phyloP scores from a whole-genome alignment of 192 early-diverging fungal species.

The Irineochytrium annulatum region DNA sequence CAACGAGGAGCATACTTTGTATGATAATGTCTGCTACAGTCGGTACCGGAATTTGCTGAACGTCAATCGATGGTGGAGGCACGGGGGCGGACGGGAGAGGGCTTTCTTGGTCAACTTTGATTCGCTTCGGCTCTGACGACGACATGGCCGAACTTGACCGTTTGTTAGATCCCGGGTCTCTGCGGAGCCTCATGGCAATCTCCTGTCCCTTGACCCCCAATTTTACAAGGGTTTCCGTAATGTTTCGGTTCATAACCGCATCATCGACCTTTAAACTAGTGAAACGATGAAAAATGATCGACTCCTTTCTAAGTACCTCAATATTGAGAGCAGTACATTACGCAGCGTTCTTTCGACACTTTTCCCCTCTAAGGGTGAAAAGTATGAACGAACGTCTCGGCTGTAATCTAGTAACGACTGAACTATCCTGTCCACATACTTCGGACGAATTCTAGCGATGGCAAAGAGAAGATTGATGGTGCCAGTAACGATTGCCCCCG shows the following conservation, averaged over 20 bases:
- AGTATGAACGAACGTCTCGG: neutral
- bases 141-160: constrained; percentile 11
- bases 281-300: neutral
- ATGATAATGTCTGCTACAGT: constrained; percentile 31
- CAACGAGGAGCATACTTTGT: constrained; percentile 10
- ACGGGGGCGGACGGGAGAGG: neutral
- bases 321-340: constrained; percentile 30
- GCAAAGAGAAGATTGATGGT: constrained; percentile 36
- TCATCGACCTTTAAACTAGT: neutral
- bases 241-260: neutral
- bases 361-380: constrained; percentile 21
- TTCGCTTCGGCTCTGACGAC: neutral
- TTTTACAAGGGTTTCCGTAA: constrained; percentile 27
- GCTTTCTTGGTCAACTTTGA: neutral
- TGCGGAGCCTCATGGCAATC: constrained; percentile 18
- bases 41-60: constrained; percentile 14
- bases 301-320: constrained; percentile 17
- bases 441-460: constrained; percentile 22
- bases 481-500: constrained; percentile 31
- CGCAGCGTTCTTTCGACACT: constrained; percentile 38
- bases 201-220: constrained; percentile 43
- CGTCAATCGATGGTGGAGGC: constrained; percentile 20
- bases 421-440: constrained; percentile 20
- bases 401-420: constrained; percentile 26
- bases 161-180: neutral